Evolutionary conservation across 2,329 filamentous ascomycete genomes (phyloP), one percentile per base, ranked within the genome.

Genomic region (Parafenestella ontariensis): DNA sequence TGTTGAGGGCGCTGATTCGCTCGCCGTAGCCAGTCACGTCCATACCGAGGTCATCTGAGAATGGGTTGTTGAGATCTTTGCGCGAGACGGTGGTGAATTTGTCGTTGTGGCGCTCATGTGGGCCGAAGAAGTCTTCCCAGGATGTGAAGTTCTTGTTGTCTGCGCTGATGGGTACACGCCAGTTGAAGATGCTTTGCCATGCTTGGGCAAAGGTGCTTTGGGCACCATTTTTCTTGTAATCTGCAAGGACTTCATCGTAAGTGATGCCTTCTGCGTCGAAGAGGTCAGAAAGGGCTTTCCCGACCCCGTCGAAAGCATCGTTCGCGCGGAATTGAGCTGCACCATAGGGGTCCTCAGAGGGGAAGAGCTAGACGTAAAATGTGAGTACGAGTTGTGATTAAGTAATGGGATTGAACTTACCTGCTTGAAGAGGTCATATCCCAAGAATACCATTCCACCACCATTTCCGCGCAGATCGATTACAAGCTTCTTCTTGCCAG

Each of bases 401-500:
- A n/a, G n/a, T n/a, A n/a, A n/a, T n/a, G 18, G 2, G 18, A 33
- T 13, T 21, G 3, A 4, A 40, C 58, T 43, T 52, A 56, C 54
- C 61, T 82, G 78, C 23, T 76, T 75, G 62, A 86, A 86, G 0
- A 70, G 47, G 50, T 77, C 73, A 49, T 69, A 71, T 31, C 65
- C 72, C 10, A 73, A 54, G 36, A 63, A 56, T 3, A 70, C 60
- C 6, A 39, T 51, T 28, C 87, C 87, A 20, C 87, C 87, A 0
- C 75, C 75, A 59, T 89, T 90, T 2, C 73, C 77, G 9, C 82
- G 79, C 5, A 89, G 61, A 59, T 89, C 87, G 54, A 89, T 82
- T 24, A 89, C 76, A 0, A 89, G 75, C 66, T 82, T 85, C 44
- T 76, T 82, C 68, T 85, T 85, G 3, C 78, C 77, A 3, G 74